Evolutionary conservation across 371 early-diverging fungal genomes (phyloP), one percentile per base, ranked within the genome.

Genomic region (Zychaea mexicana): DNA sequence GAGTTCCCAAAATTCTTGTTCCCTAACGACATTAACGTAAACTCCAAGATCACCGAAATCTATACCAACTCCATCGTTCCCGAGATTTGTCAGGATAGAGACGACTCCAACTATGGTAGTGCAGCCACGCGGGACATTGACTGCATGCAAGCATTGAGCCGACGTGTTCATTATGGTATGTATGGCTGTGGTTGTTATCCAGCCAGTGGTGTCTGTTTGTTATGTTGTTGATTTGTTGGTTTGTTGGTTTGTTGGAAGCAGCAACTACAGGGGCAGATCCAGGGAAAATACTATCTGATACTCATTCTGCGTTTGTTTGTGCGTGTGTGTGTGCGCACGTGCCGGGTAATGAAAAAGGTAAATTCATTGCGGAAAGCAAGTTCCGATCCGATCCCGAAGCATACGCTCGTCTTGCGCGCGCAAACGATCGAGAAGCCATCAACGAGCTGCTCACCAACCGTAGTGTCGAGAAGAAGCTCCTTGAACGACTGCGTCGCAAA

Each of bases 291-390:
- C 12, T n/a, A 5, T 33, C n/a, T 13, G 15, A 5, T 4, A 42
- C 4, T 42, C 13, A 17, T 42, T 12, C 4, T 42, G 4, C n/a
- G n/a, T 42, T 42, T 42, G 15, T 42, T 53, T 53, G 28, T 53
- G 46, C 46, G 22, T 46, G 19, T 19, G 26, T 65, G 46, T 46
- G 46, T 46, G n/a, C n/a, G n/a, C n/a, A n/a, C n/a, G n/a, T n/a
- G n/a, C n/a, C n/a, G n/a, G n/a, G n/a, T n/a, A n/a, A n/a, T n/a
- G n/a, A n/a, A 12, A 12, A 1, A 92, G 92, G 95, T 59, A 97
- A 97, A 79, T 97, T 94, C 66, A 92, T 96, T 49, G 97, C 97
- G 26, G 98, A 98, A 72, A 90, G 96, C 28, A 97, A 97, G 76
- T 98, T 95, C 77, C 86, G 84, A 68, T 71, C 71, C 24, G 92